Evolutionary conservation across 208 protist genomes (phyloP).

Genomic region (Leptomonas pyrrhocoris): DNA sequence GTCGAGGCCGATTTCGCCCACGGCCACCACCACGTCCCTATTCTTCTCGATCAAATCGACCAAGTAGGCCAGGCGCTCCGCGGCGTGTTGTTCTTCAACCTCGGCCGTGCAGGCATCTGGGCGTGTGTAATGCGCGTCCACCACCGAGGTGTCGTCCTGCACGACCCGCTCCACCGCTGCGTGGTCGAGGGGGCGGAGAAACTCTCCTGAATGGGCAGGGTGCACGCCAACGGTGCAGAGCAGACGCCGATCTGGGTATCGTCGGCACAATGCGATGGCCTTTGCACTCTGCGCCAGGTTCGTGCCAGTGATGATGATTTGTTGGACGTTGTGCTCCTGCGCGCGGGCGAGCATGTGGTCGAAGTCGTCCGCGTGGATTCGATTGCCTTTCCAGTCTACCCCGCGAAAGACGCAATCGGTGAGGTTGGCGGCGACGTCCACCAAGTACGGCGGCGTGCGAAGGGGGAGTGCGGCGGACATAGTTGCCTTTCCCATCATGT

Average conservation of each 20-base stretch:
- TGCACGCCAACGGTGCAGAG: conserved; percentile 88
- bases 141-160: conserved; percentile 40
- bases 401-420: conserved; percentile 91
- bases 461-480: conserved; percentile 15
- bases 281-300: conserved; percentile 75
- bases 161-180: conserved; percentile 35
- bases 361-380: conserved; percentile 85
- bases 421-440: conserved; percentile 89
- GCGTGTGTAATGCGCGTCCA: conserved; percentile 19
- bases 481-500: background rate
- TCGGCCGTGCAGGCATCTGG: background rate
- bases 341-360: conserved; percentile 70
- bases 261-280: conserved; percentile 79
- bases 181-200: conserved; percentile 51
- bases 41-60: conserved; percentile 64
- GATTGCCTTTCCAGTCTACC: conserved; percentile 80
- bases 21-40: conserved; percentile 83
- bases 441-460: conserved; percentile 51
- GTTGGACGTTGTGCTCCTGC: conserved; percentile 49
- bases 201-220: conserved; percentile 79
- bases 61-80: conserved; percentile 55
- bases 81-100: conserved; percentile 22
- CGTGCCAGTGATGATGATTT: conserved; percentile 89
- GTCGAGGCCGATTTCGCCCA: conserved; percentile 92
- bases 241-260: conserved; percentile 54